Evolutionary conservation across 116 monocot species (phyloP), one percentile per base, ranked within the genome.

Genomic region (Trichopus zeylanicus): DNA sequence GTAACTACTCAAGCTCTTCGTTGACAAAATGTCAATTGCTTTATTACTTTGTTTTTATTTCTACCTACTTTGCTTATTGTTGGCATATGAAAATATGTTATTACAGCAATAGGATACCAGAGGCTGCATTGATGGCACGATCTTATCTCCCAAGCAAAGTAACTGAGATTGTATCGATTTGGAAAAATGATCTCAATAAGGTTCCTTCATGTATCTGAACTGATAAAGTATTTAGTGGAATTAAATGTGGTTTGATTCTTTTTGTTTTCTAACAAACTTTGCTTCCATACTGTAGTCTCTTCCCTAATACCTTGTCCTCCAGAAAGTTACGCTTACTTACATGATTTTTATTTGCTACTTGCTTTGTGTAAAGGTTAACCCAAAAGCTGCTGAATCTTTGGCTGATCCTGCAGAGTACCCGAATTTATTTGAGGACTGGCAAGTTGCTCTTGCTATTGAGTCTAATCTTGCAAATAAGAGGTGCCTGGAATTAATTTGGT

Each of bases 101-200:
- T 51, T 64, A n/a, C 75, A 94, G 95, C 64, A 95, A 95, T 56
- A 86, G 86, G 19, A 89, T 87, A 51, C 95, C 95, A 39, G 90
- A 95, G 79, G 95, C 90, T 60, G 95, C 95, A 61, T 67, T 95
- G 35, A 86, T 95, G 95, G 87, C 90, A 56, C 74, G 90, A 20
- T 89, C 90, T 7, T 90, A 89, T 68, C 76, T 95, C 54, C 95
- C 90, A 12, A 95, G 95, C 75, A 86, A 95, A 72, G 95, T 90
- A 53, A 65, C 86, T 67, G 81, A 95, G 72, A 95, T 95, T 55
- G 79, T 90, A 37, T 68, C 71, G 59, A 74, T 80, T 26, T 95
- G 95, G 95, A 86, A 84, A 77, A 89, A 75, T 34, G 84, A 95
- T 72, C 84, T 95, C 31, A 71, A 69, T 28, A 95, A 95, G 89